These are phyloP conservation scores for Penicillium verrucosum DNA, from an alignment of 2,329 filamentous ascomycete species.

Conservation along the genomic window DNA sequence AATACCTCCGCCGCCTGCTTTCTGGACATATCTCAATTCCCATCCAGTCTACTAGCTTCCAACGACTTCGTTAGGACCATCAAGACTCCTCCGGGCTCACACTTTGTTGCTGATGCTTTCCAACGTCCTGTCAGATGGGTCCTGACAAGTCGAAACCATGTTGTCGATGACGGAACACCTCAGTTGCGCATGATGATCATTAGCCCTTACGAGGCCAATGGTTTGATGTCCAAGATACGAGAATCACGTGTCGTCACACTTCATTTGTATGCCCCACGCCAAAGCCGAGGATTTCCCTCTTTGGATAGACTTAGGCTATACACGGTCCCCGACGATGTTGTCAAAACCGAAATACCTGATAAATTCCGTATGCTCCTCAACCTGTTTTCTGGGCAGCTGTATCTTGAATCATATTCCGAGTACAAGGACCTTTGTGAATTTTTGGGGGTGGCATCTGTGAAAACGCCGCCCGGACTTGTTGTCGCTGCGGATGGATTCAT, in stretches of 20 bases:
- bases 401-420: slow-evolving; percentile 54
- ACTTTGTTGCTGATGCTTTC: slow-evolving; percentile 43
- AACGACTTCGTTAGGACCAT: slow-evolving; percentile 53
- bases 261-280: slow-evolving; percentile 53
- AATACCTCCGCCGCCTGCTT: slow-evolving; percentile 32
- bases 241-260: slow-evolving; percentile 39
- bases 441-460: slow-evolving; percentile 19
- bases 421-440: slow-evolving; percentile 44
- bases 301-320: slow-evolving; percentile 51
- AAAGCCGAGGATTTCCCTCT: slow-evolving; percentile 19
- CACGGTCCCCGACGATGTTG: slow-evolving; percentile 31
- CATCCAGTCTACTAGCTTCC: slow-evolving; percentile 47
- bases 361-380: slow-evolving; percentile 53
- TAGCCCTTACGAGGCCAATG: slow-evolving; percentile 60
- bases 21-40: slow-evolving; percentile 27
- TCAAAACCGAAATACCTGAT: slow-evolving; percentile 15
- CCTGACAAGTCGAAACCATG: slow-evolving; percentile 31
- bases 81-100: neutral
- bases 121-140: slow-evolving; percentile 57
- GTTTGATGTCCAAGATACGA: slow-evolving; percentile 45
- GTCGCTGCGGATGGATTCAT: slow-evolving; percentile 22
- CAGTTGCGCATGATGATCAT: slow-evolving; percentile 50
- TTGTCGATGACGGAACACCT: neutral
- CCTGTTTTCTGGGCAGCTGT: slow-evolving; percentile 66
- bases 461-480: slow-evolving; percentile 19